These are phyloP conservation scores for Talaromyces wortmannii DNA, from an alignment of 495 filamentous ascomycete genomes.

Conservation along the genomic window DNA sequence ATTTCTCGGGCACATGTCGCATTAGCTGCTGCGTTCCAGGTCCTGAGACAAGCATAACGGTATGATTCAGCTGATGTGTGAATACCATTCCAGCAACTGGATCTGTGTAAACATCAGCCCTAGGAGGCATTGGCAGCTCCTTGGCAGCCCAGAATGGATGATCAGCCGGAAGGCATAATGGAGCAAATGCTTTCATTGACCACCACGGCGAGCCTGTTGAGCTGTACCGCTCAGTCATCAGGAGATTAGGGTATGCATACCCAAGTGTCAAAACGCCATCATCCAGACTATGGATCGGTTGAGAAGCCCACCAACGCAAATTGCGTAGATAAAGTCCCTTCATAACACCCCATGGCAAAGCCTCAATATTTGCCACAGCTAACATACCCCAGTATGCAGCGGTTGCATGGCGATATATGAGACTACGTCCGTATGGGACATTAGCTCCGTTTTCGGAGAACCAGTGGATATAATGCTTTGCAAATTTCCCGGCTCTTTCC, in stretches of 20 bases:
- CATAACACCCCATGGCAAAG: constrained; percentile 69
- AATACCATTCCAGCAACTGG: constrained; percentile 44
- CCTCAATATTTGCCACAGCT: constrained; percentile 67
- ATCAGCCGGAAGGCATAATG: constrained; percentile 55
- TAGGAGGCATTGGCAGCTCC: constrained; percentile 54
- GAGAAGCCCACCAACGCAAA: constrained; percentile 71
- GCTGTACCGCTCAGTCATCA: constrained; percentile 76
- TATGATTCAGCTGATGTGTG: constrained; percentile 53
- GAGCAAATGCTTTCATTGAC: constrained; percentile 71
- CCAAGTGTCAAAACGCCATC: constrained; percentile 70
- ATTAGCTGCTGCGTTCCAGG: constrained; percentile 75
- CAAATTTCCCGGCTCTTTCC: constrained; percentile 55
- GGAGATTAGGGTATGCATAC: constrained; percentile 75
- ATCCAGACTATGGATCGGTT: constrained; percentile 63
- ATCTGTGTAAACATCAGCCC: constrained; percentile 50
- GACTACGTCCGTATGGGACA: constrained; percentile 69
- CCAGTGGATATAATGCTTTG: constrained; percentile 67
- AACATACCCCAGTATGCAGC: constrained; percentile 74
- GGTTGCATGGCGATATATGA: constrained; percentile 79
- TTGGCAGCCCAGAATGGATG: constrained; percentile 70
- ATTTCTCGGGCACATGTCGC: constrained; percentile 74
- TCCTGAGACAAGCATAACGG: constrained; percentile 66
- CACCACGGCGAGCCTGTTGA: constrained; percentile 67
- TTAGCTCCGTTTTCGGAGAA: constrained; percentile 22
- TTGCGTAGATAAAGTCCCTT: constrained; percentile 69